Base-by-base conservation (phyloP, 148 eudicot species). In the Rhododendron ovatum region DNA sequence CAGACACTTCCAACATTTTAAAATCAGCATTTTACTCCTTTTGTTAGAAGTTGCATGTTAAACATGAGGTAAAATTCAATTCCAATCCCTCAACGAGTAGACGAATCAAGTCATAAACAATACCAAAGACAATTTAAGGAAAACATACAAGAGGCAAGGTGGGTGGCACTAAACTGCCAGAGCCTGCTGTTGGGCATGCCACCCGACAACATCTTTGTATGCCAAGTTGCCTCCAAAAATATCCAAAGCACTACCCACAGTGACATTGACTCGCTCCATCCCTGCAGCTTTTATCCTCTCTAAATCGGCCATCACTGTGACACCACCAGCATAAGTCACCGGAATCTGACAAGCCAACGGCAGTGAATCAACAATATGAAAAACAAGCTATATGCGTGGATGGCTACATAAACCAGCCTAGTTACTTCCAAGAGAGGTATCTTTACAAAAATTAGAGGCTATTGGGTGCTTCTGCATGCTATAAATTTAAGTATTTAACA, bases 271-370 rank as follows among this genome's bases (percentile, higher is more conserved):
- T 20, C 89, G 94, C 57, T 93, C 99, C 89, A 85, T 89, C 45
- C 99, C 99, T 28, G 99, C 98, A 78, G 73, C 86, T 88, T 93
- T 94, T 88, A 97, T 97, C 85, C 85, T 93, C 91, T 97, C 98
- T 82, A 97, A 90, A 86, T 97, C 98, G 77, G 90, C 90, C 93
- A 95, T 87, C 74, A 88, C 90, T 0, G 96, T 94, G 59, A 97
- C 99, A 48, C 99, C 99, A 84, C 99, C 99, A 85, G 99, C 99
- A 91, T 97, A 97, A 20, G 98, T 97, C 89, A 94, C 98, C 0
- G 98, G 98, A 89, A 97, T 95, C 98, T 97, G 91, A 65, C 87
- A 83, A 67, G 12, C 61, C 86, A 80, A 76, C 35, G 59, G 35
- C 67, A 74, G 59, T 13, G 55, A 85, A 79, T 84, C 50, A 51